phyloP scores from a whole-genome alignment of 2,329 filamentous ascomycete species.

The Penicillium glabrum region DNA sequence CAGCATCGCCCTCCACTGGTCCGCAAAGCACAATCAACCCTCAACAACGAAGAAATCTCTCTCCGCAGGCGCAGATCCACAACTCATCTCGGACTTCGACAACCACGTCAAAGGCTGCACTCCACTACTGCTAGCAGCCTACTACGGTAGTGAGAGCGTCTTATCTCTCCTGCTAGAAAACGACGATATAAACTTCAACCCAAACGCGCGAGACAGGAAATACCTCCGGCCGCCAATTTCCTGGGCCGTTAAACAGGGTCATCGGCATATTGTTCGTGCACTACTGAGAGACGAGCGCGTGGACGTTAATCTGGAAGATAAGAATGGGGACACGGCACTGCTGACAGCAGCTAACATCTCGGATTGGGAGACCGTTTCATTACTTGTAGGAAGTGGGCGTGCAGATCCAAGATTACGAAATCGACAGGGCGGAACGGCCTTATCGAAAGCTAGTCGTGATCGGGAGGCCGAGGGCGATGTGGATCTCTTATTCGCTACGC shows the following conservation, averaged over 20 bases:
- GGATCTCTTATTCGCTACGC: conserved; percentile 16
- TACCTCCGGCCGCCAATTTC: conserved; percentile 19
- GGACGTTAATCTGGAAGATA: conserved; percentile 21
- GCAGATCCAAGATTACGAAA: conserved; percentile 18
- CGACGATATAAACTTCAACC: conserved; percentile 12
- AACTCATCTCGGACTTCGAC: conserved; percentile 11
- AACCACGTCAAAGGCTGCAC: conserved; percentile 15
- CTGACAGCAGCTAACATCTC: conserved; percentile 12
- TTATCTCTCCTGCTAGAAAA: conserved; percentile 11
- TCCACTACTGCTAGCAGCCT: conserved; percentile 18
- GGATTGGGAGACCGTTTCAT: conserved; percentile 6
- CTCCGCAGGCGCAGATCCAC: conserved; percentile 16
- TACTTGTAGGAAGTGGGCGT: conserved; percentile 9
- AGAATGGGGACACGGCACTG: conserved; percentile 17
- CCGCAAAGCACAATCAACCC: conserved; percentile 11
- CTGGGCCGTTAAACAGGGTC: conserved; percentile 18
- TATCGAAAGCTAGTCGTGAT: conserved; percentile 11
- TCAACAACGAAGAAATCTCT: conserved; percentile 13
- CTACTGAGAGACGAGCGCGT: conserved; percentile 16
- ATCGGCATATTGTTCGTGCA: conserved; percentile 11
- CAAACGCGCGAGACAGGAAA: conserved; percentile 18
- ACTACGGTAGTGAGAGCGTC: conserved; percentile 10
- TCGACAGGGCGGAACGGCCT: conserved; percentile 15
- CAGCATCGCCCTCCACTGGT: conserved; percentile 20
- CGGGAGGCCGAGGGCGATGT: conserved; percentile 1